Conservation (phyloP, 2,329 filamentous ascomycete species). For the Fusarium sterilihyphosum region DNA sequence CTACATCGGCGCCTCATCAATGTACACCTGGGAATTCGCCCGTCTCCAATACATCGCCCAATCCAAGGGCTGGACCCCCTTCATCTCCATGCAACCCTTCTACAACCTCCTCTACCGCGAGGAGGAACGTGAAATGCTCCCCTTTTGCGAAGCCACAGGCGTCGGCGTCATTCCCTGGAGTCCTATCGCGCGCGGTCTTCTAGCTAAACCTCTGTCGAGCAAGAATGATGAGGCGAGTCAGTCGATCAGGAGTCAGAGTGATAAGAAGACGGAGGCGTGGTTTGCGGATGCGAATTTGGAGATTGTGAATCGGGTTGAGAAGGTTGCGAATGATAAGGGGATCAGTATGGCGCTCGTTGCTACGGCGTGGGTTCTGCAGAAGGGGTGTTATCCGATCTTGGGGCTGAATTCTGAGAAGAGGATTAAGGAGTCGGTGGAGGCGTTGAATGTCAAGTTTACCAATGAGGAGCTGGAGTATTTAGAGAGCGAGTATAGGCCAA, state of each 20-base stretch:
- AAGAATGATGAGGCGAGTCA: conserved; percentile 11
- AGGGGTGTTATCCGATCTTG: conserved; percentile 67
- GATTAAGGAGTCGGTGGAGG: conserved; percentile 69
- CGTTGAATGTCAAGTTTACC: conserved; percentile 58
- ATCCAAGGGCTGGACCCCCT: conserved; percentile 66
- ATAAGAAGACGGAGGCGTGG: conserved; percentile 37
- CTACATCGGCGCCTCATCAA: conserved; percentile 62
- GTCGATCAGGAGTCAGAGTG: conserved; percentile 31
- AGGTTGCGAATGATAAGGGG: conserved; percentile 65
- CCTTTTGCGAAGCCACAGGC: conserved; percentile 47
- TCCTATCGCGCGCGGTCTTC: conserved; percentile 46
- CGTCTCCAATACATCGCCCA: conserved; percentile 63
- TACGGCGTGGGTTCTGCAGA: conserved; percentile 70
- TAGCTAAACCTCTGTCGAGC: conserved; percentile 43
- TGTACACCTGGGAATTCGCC: conserved; percentile 62
- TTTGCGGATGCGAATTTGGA: conserved; percentile 44
- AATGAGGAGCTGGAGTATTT: conserved; percentile 69
- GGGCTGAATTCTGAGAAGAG: conserved; percentile 67
- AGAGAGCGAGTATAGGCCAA: conserved; percentile 69
- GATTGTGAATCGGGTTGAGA: conserved; percentile 54
- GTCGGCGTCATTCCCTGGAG: conserved; percentile 52
- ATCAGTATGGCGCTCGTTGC: conserved; percentile 73
- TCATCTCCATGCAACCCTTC: conserved; percentile 68
- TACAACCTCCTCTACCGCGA: conserved; percentile 70
- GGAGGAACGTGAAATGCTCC: conserved; percentile 59